These are phyloP conservation scores for Cystobasidium pallidum DNA, from an alignment of 1,284 basidiomycete species.

Conservation along the genomic window DNA sequence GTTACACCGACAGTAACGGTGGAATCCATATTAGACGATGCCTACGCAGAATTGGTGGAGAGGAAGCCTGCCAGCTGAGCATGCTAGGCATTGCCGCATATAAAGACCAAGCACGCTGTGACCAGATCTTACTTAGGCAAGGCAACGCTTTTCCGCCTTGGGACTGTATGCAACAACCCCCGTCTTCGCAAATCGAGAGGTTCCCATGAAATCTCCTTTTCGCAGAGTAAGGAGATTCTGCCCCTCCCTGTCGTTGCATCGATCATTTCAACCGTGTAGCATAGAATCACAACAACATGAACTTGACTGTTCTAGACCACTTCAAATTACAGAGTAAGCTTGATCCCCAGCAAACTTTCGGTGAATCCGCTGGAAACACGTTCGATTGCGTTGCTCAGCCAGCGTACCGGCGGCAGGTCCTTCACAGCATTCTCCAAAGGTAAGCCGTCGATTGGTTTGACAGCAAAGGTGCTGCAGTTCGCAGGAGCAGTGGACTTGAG, in stretches of 20 bases:
- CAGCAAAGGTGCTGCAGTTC: not conserved
- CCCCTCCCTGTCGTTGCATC: not conserved
- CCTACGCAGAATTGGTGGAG: slow-evolving; percentile 31
- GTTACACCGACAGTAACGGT: slow-evolving; percentile 37
- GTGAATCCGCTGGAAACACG: slow-evolving; percentile 15
- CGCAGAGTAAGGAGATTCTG: too few species aligned
- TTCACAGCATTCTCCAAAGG: slow-evolving; percentile 1
- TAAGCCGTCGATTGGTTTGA: not conserved
- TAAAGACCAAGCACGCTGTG: not conserved
- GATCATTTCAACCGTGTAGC: not conserved
- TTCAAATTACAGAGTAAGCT: slow-evolving; percentile 24
- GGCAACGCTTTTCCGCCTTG: too few species aligned
- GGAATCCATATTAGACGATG: slow-evolving; percentile 45
- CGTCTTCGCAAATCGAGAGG: too few species aligned
- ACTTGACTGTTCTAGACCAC: not conserved
- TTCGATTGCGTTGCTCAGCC: slow-evolving; percentile 23
- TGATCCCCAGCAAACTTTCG: slow-evolving; percentile 29
- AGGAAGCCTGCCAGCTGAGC: slow-evolving; percentile 2
- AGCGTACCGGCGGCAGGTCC: not conserved
- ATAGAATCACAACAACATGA: not conserved
- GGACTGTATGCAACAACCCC: too few species aligned
- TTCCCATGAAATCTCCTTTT: too few species aligned
- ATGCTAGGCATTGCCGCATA: not conserved
- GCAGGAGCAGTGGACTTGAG: not conserved
- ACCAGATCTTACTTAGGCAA: too few species aligned